Percentiles rank a stretch among this genome's conserved stretches.
phyloP scores from a whole-genome alignment of 2,329 filamentous ascomycete genomes.

The Trichophyton mentagrophytes region DNA sequence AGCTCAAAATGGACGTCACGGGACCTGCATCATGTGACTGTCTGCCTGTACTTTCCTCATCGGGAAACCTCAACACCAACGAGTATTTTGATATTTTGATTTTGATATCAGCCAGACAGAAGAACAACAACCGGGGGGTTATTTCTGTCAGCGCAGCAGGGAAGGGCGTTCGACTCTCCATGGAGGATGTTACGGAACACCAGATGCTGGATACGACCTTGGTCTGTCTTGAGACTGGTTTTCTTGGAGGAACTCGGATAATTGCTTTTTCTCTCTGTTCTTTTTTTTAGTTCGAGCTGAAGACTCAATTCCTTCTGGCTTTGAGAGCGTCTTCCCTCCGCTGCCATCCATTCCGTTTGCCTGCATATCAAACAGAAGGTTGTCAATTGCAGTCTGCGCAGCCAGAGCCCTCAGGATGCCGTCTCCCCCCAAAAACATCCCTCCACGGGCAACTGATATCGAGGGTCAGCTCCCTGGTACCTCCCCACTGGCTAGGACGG shows the following conservation, averaged over 20 bases:
- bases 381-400: neutral
- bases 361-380: neutral
- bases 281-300: neutral
- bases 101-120: neutral
- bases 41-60: neutral
- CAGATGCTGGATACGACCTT: neutral
- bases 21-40: neutral
- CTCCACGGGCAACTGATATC: neutral
- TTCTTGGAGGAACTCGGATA: neutral
- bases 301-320: neutral
- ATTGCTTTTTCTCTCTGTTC: neutral
- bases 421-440: neutral
- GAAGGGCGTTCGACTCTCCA: too few relatives aligned
- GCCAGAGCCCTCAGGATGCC: neutral
- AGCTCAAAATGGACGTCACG: neutral
- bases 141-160: neutral
- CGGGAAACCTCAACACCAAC: neutral
- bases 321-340: neutral
- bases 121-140: neutral
- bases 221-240: neutral
- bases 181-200: neutral
- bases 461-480: neutral
- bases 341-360: neutral
- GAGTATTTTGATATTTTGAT: neutral
- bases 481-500: slow-evolving; percentile 13